phyloP scores from a whole-genome alignment of 2,329 filamentous ascomycete species.

The Tolypocladium tropicale region DNA sequence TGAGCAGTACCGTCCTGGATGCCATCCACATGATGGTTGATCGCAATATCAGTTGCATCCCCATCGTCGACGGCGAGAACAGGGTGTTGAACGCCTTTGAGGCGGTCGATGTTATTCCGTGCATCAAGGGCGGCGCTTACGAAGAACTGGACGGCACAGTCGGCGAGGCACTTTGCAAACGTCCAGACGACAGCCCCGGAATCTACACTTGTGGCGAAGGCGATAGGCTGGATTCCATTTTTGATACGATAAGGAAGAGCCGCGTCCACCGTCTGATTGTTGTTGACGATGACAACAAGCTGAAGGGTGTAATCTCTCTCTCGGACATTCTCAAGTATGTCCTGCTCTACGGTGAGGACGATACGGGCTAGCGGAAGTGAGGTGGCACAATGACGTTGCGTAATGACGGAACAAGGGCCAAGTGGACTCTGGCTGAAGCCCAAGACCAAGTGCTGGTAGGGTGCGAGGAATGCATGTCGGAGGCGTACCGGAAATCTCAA shows the following conservation, averaged over 20 bases:
- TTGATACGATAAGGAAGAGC: constrained; percentile 91
- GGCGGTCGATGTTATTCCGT: constrained; percentile 90
- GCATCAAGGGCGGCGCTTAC: constrained; percentile 88
- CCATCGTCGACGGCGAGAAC: constrained; percentile 72
- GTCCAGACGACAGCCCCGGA: constrained; percentile 83
- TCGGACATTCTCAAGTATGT: constrained; percentile 97
- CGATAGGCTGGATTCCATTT: constrained; percentile 89
- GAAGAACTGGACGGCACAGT: constrained; percentile 81
- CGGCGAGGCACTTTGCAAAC: constrained; percentile 78
- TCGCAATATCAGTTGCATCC: constrained; percentile 88
- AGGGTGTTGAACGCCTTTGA: constrained; percentile 92
- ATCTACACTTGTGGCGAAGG: constrained; percentile 93
- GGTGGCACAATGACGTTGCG: neutral
- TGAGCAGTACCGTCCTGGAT: constrained; percentile 87
- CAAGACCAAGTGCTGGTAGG: constrained; percentile 1
- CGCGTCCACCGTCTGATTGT: constrained; percentile 88
- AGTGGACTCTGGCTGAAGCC: neutral
- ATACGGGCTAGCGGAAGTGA: constrained; percentile 14
- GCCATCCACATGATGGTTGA: constrained; percentile 91
- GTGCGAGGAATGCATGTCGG: neutral
- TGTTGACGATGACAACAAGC: constrained; percentile 77
- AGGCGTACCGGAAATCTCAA: constrained; percentile 3
- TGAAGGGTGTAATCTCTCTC: constrained; percentile 83
- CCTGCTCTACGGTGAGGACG: constrained; percentile 66
- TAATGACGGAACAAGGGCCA: neutral